phyloP scores from a whole-genome alignment of 1,139 yeast species.

The Magnusiomyces suaveolens region DNA sequence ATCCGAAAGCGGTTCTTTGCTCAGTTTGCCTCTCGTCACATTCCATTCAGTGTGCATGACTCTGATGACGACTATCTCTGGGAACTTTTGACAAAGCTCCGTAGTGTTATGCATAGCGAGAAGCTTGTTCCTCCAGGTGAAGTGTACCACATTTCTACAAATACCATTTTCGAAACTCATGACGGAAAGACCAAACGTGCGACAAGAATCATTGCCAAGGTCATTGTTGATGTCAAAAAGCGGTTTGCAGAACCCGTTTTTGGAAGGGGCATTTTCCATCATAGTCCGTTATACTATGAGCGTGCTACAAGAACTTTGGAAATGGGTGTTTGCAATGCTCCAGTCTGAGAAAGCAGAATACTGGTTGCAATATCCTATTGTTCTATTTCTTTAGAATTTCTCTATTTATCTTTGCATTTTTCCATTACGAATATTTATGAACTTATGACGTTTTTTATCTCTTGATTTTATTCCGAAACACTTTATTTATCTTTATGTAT shows the following conservation, averaged over 20 bases:
- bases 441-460: slow-evolving; percentile 38
- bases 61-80: slow-evolving; percentile 28
- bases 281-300: slow-evolving; percentile 31
- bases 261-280: slow-evolving; percentile 32
- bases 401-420: neutral
- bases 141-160: slow-evolving; percentile 27
- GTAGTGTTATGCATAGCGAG: slow-evolving; percentile 28
- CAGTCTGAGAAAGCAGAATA: slow-evolving; percentile 9
- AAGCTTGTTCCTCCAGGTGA: slow-evolving; percentile 32
- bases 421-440: neutral
- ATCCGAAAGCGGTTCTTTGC: slow-evolving; percentile 25
- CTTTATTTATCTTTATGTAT: too few species aligned
- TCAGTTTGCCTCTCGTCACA: slow-evolving; percentile 25
- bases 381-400: neutral
- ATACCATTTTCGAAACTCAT: slow-evolving; percentile 26
- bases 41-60: slow-evolving; percentile 21
- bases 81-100: slow-evolving; percentile 24
- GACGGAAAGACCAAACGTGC: slow-evolving; percentile 28
- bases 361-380: neutral
- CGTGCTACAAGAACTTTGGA: slow-evolving; percentile 26
- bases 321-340: slow-evolving; percentile 24
- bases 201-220: slow-evolving; percentile 26
- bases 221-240: slow-evolving; percentile 28
- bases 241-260: slow-evolving; percentile 30
- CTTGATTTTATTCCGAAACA: slow-evolving; percentile 17